Evolutionary conservation across 208 protist species (phyloP).

Genomic region (Leishmania mexicana): DNA sequence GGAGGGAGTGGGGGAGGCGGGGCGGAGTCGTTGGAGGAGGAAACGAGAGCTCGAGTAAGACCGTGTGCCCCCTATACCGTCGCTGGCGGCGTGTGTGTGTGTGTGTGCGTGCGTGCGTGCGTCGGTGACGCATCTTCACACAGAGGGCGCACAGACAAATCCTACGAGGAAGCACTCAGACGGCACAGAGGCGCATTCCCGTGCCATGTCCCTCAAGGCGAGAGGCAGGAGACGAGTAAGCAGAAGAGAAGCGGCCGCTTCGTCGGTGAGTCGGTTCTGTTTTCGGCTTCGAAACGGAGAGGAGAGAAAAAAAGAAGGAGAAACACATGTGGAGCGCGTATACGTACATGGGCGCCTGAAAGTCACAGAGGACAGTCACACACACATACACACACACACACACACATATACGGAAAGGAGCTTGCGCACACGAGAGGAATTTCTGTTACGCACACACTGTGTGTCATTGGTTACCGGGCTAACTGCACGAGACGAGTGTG

Average conservation of each 20-base stretch:
- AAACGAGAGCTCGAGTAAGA: too few relatives aligned
- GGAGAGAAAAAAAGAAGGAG: conserved; percentile 17
- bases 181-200: not conserved
- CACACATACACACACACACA: not conserved
- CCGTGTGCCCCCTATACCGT: not conserved
- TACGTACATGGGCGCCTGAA: not conserved
- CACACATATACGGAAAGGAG: not conserved
- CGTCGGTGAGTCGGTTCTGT: not conserved
- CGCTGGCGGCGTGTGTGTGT: not conserved
- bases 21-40: not conserved
- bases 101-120: not conserved
- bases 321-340: not conserved
- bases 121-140: not conserved
- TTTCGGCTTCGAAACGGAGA: not conserved
- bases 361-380: not conserved
- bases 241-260: not conserved
- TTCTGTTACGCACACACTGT: not conserved
- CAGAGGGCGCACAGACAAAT: not conserved
- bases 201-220: not conserved
- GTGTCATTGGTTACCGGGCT: conserved; percentile 17
- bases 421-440: not conserved
- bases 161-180: not conserved
- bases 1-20: not conserved
- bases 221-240: not conserved
- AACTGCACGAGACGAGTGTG: conserved; percentile 68